phyloP scores from a whole-genome alignment of 2,329 filamentous ascomycete species.

The Boeremia lycopersici region DNA sequence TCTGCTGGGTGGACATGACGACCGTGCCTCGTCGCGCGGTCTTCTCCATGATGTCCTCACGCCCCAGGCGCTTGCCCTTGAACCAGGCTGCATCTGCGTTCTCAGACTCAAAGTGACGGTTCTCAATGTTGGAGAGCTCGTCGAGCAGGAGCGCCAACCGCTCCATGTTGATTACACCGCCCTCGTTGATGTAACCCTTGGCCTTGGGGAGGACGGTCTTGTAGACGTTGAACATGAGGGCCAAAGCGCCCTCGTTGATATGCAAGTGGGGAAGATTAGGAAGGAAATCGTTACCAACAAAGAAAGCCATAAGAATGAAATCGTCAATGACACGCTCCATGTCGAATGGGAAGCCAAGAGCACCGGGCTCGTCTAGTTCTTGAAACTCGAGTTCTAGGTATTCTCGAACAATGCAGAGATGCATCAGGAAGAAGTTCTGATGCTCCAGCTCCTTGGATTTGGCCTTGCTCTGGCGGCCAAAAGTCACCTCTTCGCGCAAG shows the following conservation, averaged over 20 bases:
- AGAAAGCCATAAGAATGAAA: conserved; percentile 99
- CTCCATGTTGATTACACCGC: conserved; percentile 86
- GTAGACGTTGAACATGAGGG: conserved; percentile 97
- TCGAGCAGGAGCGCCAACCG: conserved; percentile 78
- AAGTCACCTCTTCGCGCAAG: conserved; percentile 95
- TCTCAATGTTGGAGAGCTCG: conserved; percentile 86
- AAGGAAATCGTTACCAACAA: conserved; percentile 98
- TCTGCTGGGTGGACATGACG: conserved; percentile 79
- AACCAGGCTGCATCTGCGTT: conserved; percentile 90
- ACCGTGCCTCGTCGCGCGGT: conserved; percentile 66
- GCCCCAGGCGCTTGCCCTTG: conserved; percentile 79
- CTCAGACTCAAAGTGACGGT: conserved; percentile 90
- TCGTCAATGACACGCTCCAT: conserved; percentile 98
- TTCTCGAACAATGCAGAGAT: conserved; percentile 96
- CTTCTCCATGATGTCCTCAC: conserved; percentile 69
- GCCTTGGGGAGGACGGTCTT: conserved; percentile 86
- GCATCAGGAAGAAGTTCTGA: conserved; percentile 97
- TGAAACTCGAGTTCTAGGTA: conserved; percentile 98
- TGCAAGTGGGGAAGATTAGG: conserved; percentile 95
- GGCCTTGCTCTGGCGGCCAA: conserved; percentile 82
- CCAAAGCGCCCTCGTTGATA: conserved; percentile 96
- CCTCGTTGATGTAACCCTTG: conserved; percentile 95
- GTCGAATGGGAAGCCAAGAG: conserved; percentile 80
- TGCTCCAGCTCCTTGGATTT: conserved; percentile 98
- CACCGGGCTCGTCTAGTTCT: conserved; percentile 77